Percentiles rank a stretch among this genome's conserved stretches.
Conservation (phyloP, 352 stramenopile genomes). For the Phytopythium oedochilum region DNA sequence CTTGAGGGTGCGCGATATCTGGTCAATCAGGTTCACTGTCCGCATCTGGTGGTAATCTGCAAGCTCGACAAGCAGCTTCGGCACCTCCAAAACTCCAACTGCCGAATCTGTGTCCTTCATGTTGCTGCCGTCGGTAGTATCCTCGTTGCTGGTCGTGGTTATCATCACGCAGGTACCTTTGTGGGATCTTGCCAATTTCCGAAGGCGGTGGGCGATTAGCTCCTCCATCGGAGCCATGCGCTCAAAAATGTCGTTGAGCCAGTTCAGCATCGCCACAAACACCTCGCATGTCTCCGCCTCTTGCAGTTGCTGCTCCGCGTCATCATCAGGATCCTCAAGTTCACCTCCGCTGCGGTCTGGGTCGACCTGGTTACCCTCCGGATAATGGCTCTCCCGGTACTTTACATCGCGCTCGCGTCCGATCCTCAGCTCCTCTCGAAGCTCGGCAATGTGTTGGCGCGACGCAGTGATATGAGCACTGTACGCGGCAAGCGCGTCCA, state of each 20-base stretch:
- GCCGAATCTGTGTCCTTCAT: not conserved
- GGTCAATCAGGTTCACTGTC: conserved; percentile 36
- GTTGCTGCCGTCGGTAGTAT: not conserved
- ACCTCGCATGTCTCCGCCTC: conserved; percentile 14
- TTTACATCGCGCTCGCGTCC: not conserved
- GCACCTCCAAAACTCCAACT: conserved; percentile 7
- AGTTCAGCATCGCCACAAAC: conserved; percentile 24
- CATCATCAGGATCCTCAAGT: not conserved
- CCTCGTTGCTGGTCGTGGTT: not conserved
- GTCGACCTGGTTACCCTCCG: not conserved
- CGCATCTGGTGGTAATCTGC: conserved; percentile 30
- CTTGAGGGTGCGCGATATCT: conserved; percentile 45
- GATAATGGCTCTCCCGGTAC: not conserved
- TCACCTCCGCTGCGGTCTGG: not conserved
- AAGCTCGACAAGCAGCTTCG: conserved; percentile 17
- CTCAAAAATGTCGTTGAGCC: conserved; percentile 39
- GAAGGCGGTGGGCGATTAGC: conserved; percentile 27
- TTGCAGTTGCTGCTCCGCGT: conserved; percentile 5
- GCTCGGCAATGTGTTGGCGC: conserved; percentile 8
- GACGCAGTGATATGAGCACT: conserved; percentile 11
- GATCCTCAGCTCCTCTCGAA: conserved; percentile 11
- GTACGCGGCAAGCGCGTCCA: conserved; percentile 18
- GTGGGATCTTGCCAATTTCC: conserved; percentile 5
- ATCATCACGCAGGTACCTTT: conserved; percentile 5
- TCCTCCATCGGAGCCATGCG: conserved; percentile 32